Percentiles rank a stretch among this genome's conserved stretches.
phyloP scores from a whole-genome alignment of 2,329 filamentous ascomycete genomes.

The Colletotrichum nymphaeae region DNA sequence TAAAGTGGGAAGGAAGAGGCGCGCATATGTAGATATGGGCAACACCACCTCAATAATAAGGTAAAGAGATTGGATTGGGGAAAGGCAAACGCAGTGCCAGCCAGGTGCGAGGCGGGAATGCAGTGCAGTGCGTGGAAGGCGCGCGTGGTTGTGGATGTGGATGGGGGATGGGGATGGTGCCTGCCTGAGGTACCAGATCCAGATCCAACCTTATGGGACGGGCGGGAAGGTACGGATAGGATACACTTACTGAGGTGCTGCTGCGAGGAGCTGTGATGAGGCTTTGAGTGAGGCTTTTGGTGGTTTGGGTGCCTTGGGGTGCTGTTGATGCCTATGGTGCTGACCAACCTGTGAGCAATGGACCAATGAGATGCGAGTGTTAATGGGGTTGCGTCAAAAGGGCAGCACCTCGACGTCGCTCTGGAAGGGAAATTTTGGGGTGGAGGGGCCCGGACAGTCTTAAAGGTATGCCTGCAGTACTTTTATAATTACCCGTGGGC shows the following conservation, averaged over 20 bases:
- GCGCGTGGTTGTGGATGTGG: not conserved
- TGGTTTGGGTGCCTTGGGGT: not conserved
- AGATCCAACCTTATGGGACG: not conserved
- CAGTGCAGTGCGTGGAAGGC: constrained; percentile 13
- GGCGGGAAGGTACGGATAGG: not conserved
- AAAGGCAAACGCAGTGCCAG: constrained; percentile 14
- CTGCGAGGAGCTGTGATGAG: not conserved
- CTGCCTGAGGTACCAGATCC: constrained; percentile 16
- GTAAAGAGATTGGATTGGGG: not conserved
- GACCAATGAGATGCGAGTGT: constrained; percentile 18
- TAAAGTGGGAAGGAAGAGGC: constrained; percentile 21
- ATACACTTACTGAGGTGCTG: not conserved
- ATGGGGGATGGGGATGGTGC: not conserved
- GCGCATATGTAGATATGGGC: constrained; percentile 7
- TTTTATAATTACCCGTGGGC: constrained; percentile 37
- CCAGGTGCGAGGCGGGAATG: constrained; percentile 34
- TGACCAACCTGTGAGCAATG: not conserved
- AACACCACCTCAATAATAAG: too few relatives aligned
- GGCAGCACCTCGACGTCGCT: constrained; percentile 34
- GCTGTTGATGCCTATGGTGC: constrained; percentile 23
- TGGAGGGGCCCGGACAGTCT: constrained; percentile 36
- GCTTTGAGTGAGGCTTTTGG: not conserved
- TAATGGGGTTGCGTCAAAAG: constrained; percentile 28
- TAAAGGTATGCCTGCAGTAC: constrained; percentile 37
- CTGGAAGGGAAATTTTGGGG: constrained; percentile 37